Percentiles rank a stretch among this genome's conserved stretches.
Conservation (phyloP, 495 filamentous ascomycete genomes). For the Extremus antarcticus region DNA sequence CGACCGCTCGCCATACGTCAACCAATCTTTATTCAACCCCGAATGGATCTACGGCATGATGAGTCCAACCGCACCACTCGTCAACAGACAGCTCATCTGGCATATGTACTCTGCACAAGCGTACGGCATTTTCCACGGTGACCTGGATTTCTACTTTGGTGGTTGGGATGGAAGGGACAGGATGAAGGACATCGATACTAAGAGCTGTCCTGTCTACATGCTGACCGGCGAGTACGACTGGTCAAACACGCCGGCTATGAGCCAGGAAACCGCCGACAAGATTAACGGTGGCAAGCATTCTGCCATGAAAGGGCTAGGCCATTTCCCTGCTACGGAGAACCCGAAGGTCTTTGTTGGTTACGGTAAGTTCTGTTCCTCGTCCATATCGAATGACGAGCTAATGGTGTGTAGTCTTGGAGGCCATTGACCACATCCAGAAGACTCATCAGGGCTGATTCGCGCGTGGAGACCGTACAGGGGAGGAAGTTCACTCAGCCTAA, state of each 20-base stretch:
- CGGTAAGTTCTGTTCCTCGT: not conserved
- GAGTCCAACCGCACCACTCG: constrained; percentile 27
- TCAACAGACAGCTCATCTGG: constrained; percentile 34
- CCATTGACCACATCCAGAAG: constrained; percentile 22
- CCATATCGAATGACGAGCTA: not conserved
- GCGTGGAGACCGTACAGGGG: not conserved
- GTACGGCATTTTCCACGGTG: constrained; percentile 37
- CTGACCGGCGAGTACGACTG: constrained; percentile 37
- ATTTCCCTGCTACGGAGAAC: constrained; percentile 33
- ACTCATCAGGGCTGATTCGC: constrained; percentile 8
- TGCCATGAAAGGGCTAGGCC: constrained; percentile 31
- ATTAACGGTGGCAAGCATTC: constrained; percentile 32
- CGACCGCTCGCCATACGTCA: constrained; percentile 21
- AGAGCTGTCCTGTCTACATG: constrained; percentile 36
- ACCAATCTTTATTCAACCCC: constrained; percentile 31
- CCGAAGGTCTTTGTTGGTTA: constrained; percentile 25
- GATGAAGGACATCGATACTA: constrained; percentile 31
- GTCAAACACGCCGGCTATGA: constrained; percentile 33
- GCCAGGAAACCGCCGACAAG: constrained; percentile 31
- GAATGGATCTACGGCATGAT: constrained; percentile 37
- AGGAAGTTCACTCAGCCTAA: not conserved
- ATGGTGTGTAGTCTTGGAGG: constrained; percentile 15
- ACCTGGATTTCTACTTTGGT: constrained; percentile 22
- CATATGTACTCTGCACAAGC: constrained; percentile 34
- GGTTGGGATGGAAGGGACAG: constrained; percentile 34